Conservation (phyloP, 495 filamentous ascomycete genomes). For the Haplographium delicatum region DNA sequence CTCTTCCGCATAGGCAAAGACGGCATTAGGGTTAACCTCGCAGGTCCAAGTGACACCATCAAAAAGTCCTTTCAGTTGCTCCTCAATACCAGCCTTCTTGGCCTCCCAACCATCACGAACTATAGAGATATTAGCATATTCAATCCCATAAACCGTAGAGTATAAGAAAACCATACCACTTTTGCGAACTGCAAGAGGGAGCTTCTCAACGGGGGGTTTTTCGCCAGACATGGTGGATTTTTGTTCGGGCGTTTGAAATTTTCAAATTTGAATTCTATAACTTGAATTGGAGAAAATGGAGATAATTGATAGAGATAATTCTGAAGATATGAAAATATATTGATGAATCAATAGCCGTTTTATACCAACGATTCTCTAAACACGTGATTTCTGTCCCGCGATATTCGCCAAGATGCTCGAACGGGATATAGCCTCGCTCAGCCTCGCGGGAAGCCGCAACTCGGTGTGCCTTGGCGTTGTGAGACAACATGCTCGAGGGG, state of each 20-base stretch:
- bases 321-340: too few relatives aligned
- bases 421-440: too few relatives aligned
- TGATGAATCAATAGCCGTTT: too few relatives aligned
- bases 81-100: constrained; percentile 38
- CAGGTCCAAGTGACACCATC: constrained; percentile 43
- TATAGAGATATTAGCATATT: too few relatives aligned
- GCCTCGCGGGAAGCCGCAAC: background rate
- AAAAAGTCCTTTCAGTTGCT: constrained; percentile 36
- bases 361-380: too few relatives aligned
- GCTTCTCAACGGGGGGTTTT: constrained; percentile 37
- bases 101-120: constrained; percentile 49
- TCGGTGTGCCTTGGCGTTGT: constrained; percentile 9
- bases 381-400: background rate
- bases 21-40: constrained; percentile 39
- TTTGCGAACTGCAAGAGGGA: constrained; percentile 48
- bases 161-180: constrained; percentile 35
- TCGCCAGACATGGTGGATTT: constrained; percentile 9
- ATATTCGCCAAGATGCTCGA: too few relatives aligned
- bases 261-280: background rate
- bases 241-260: background rate
- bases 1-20: constrained; percentile 44
- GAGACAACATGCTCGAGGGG: background rate
- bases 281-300: too few relatives aligned
- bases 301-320: background rate
- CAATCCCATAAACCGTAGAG: too few relatives aligned